Conservation (phyloP, 768 basidiomycete species). For the Austroboletus eburneus region DNA sequence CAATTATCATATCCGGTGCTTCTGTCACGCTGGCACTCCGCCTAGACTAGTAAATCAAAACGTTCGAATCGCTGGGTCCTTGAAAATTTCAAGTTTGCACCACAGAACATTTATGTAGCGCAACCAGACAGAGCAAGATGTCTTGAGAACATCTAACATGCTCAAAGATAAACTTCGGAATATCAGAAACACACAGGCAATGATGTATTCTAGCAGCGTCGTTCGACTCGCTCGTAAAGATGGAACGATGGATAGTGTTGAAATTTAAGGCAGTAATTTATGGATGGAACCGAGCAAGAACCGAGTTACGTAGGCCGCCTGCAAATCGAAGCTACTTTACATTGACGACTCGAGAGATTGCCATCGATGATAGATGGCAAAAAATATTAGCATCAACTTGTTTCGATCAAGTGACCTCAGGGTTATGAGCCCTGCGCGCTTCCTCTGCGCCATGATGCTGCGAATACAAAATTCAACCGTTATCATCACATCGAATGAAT, state of each 20-base stretch:
- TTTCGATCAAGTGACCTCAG: conserved; percentile 48
- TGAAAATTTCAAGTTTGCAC: too few relatives aligned
- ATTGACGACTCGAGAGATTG: not conserved
- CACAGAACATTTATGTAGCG: not conserved
- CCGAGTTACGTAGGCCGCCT: too few relatives aligned
- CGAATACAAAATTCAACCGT: not conserved
- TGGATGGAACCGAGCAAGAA: too few relatives aligned
- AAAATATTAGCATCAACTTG: conserved; percentile 36
- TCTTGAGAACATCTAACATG: not conserved
- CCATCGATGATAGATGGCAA: not conserved
- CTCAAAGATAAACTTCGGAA: conserved; percentile 7
- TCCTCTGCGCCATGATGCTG: conserved; percentile 47
- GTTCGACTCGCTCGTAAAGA: not conserved
- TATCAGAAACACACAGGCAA: conserved; percentile 11
- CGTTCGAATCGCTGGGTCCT: too few relatives aligned
- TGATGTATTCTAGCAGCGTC: conserved; percentile 39
- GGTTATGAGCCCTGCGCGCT: conserved; percentile 49
- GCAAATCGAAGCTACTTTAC: not conserved
- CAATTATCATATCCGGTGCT: too few relatives aligned
- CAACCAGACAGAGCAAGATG: conserved; percentile 9
- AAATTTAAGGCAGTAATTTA: too few relatives aligned
- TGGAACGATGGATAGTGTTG: not conserved
- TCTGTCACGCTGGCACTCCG: too few relatives aligned
- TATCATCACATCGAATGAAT: too few relatives aligned
- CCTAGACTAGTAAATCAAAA: too few relatives aligned